A percentile compares a stretch with the other conserved stretches of the same genome.
phyloP scores from a whole-genome alignment of 495 filamentous ascomycete genomes.

The Neurospora pannonica region DNA sequence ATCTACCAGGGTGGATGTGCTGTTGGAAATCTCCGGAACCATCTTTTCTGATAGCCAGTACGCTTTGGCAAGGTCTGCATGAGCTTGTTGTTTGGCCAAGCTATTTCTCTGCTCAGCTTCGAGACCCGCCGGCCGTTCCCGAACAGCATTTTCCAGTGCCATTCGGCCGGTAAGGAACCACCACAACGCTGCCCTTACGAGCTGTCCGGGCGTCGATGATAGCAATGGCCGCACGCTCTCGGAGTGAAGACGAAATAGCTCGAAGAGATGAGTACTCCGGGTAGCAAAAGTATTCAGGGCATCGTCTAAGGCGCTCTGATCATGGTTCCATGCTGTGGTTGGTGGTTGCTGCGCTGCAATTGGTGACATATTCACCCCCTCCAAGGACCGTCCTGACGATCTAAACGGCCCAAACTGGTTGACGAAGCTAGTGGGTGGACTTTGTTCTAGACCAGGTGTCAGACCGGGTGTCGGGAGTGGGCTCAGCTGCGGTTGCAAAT shows the following conservation, averaged over 20 bases:
- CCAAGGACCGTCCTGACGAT: conserved; percentile 15
- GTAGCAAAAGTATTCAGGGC: conserved; percentile 58
- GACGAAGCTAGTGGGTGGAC: conserved; percentile 13
- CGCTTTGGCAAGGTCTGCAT: conserved; percentile 71
- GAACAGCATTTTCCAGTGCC: conserved; percentile 59
- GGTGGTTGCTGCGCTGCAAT: neutral
- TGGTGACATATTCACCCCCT: conserved; percentile 11
- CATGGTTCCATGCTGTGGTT: neutral
- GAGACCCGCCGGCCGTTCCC: conserved; percentile 46
- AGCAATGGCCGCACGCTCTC: conserved; percentile 57
- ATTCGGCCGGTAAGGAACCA: conserved; percentile 78
- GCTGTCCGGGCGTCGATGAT: conserved; percentile 49
- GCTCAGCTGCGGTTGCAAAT: neutral
- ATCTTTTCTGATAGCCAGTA: conserved; percentile 71
- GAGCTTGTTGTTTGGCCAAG: conserved; percentile 51
- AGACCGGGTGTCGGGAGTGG: neutral
- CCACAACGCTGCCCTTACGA: conserved; percentile 66
- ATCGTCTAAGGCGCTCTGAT: conserved; percentile 32
- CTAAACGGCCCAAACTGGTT: conserved; percentile 15
- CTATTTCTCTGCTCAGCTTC: conserved; percentile 29
- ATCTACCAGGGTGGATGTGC: conserved; percentile 22
- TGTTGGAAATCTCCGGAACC: conserved; percentile 41
- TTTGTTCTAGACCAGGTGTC: neutral
- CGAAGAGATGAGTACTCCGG: conserved; percentile 56
- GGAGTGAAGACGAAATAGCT: conserved; percentile 60